phyloP scores from a whole-genome alignment of 345 rosid species.

The Lenwebbia sp. region DNA sequence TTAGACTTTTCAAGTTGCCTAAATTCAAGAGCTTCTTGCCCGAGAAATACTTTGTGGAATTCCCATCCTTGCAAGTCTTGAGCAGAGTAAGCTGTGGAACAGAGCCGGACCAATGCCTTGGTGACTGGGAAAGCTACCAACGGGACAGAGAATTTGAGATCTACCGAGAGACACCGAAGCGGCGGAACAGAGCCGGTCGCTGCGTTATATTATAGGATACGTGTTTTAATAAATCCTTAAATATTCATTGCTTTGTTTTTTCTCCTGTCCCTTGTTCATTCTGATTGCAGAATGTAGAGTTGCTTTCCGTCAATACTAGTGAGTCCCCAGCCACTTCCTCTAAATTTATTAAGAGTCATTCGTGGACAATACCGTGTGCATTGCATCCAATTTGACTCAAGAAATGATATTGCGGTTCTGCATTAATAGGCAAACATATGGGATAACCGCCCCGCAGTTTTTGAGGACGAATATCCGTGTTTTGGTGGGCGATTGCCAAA shows the following conservation, averaged over 20 bases:
- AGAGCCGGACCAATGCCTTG: not conserved
- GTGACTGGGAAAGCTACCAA: not conserved
- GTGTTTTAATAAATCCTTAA: too few species aligned
- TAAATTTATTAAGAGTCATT: too few species aligned
- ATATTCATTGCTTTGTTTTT: accelerated
- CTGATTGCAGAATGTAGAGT: not conserved
- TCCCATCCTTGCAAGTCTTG: not conserved
- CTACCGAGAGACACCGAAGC: accelerated
- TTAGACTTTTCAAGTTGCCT: not conserved
- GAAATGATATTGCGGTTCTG: too few species aligned
- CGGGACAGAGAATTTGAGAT: accelerated
- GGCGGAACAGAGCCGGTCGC: too few species aligned
- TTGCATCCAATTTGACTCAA: too few species aligned
- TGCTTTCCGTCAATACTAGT: not conserved
- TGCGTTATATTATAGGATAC: too few species aligned
- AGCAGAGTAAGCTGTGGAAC: not conserved
- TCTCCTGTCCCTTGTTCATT: not conserved
- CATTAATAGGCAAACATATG: not conserved
- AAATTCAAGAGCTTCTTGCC: not conserved
- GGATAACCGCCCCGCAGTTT: not conserved
- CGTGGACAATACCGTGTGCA: too few species aligned
- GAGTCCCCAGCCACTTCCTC: not conserved
- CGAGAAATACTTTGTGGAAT: accelerated
- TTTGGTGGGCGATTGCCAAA: too few species aligned
- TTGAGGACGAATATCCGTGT: not conserved